A percentile compares a stretch with the other conserved stretches of the same genome.
These are phyloP conservation scores for Clathrospora elynae DNA, from an alignment of 2,329 filamentous ascomycete genomes.

Conservation along the genomic window DNA sequence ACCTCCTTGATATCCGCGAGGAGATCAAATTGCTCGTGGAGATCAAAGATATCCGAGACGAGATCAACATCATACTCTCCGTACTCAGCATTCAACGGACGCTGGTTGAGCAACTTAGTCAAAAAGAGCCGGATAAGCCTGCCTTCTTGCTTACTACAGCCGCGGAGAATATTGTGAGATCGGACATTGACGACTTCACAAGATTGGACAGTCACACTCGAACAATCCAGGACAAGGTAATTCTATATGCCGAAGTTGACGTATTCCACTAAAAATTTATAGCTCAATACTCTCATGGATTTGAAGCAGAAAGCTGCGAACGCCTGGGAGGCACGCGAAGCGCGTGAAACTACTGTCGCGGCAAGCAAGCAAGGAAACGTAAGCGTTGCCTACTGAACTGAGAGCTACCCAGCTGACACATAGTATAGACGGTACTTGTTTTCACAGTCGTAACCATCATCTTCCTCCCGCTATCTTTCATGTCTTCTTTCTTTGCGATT, in stretches of 20 bases:
- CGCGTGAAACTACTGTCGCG: conserved; percentile 14
- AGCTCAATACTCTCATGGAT: conserved; percentile 22
- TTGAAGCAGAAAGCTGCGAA: conserved; percentile 24
- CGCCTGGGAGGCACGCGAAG: conserved; percentile 19
- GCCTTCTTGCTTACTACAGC: not conserved
- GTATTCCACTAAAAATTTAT: not conserved
- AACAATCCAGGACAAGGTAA: conserved; percentile 11
- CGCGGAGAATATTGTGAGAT: conserved; percentile 4
- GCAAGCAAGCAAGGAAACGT: conserved; percentile 18
- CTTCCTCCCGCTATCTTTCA: conserved; percentile 21
- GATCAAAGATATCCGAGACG: conserved; percentile 19
- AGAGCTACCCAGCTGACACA: not conserved
- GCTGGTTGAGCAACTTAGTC: conserved; percentile 3
- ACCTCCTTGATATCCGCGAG: conserved; percentile 14
- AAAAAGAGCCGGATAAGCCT: not conserved
- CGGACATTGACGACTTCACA: conserved; percentile 6
- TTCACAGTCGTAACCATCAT: conserved; percentile 21
- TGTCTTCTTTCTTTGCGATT: conserved; percentile 22
- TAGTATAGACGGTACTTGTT: conserved; percentile 11
- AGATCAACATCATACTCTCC: conserved; percentile 16
- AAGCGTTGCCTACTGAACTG: not conserved
- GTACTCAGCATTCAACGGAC: conserved; percentile 7
- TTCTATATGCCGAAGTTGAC: not conserved
- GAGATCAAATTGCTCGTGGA: conserved; percentile 14
- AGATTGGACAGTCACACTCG: conserved; percentile 7